Base-by-base conservation (phyloP, 352 stramenopile genomes). In the Phytophthora litchii region DNA sequence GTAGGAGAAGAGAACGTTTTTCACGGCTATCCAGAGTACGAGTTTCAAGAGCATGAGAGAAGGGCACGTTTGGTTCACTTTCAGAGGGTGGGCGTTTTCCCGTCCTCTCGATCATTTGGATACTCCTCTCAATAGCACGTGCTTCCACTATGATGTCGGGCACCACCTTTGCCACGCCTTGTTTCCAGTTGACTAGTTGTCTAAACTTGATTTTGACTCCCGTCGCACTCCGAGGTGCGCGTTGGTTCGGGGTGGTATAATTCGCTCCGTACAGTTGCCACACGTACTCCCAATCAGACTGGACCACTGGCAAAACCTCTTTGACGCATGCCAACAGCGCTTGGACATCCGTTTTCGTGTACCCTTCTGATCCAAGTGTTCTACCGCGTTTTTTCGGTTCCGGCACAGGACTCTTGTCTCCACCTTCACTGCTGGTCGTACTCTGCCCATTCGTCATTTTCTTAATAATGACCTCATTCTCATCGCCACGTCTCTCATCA, bases 171-270 rank as follows among this genome's bases (percentile, higher is more conserved):
- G 27, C 44, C 19, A 21, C 29, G 17, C 43, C 53, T 7, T 50
- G n/a, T 45, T 67, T 79, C 44, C 51, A 59, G 46, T 76, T 64
- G n/a, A 76, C 44, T 10, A 79, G 52, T 31, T 76, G 67, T 34
- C 52, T 17, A 57, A 79, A 79, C 59, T 79, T 76, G 32, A 52
- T 72, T 35, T 74, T 74, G 36, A 79, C 50, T 27, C 62, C 69
- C 23, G 57, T 48, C 3, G 51, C 3, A 40, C 51, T 62, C 19
- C 70, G 58, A 21, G 37, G 48, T 14, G 65, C 42, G 27, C 70
- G 70, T 16, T 62, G 60, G 16, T 79, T 72, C 12, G 50, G 63
- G n/a, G 35, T 44, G 10, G 62, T 42, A 40, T 79, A 49, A 13
- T 60, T 72, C 27, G 21, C 25, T 21, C 66, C 65, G 32, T 78